phyloP scores from a whole-genome alignment of 1,284 basidiomycete genomes.

The Trichosporon sp. region DNA sequence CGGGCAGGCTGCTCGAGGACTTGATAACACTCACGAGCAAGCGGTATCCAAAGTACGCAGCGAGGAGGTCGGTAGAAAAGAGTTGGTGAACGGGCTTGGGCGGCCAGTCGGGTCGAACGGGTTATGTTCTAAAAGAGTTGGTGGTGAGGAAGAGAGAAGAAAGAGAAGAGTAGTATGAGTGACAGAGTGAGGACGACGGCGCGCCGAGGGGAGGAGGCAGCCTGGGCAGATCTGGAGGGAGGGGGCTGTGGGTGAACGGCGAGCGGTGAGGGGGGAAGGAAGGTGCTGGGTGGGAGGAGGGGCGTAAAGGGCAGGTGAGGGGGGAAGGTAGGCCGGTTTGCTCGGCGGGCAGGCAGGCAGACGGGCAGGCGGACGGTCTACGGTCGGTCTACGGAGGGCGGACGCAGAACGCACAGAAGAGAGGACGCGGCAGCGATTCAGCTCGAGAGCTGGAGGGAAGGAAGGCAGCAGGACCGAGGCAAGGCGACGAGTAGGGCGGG shows the following conservation, averaged over 20 bases:
- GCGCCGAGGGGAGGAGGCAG: neutral
- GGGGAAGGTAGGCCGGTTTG: too few species aligned
- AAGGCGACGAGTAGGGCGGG: neutral
- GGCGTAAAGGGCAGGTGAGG: slow-evolving; percentile 1
- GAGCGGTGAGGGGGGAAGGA: neutral
- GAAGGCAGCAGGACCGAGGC: too few species aligned
- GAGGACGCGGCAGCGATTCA: too few species aligned
- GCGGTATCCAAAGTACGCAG: slow-evolving; percentile 45
- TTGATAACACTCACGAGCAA: slow-evolving; percentile 34
- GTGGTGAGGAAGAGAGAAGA: slow-evolving; percentile 2
- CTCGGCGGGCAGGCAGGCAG: too few species aligned
- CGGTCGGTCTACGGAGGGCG: too few species aligned
- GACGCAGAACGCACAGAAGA: too few species aligned
- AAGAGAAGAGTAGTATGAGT: neutral
- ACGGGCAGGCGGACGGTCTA: too few species aligned
- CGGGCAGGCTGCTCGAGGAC: neutral
- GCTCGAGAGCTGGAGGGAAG: too few species aligned
- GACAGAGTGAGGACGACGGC: neutral
- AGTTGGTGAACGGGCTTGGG: neutral
- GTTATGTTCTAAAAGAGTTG: neutral
- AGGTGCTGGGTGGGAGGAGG: slow-evolving; percentile 4
- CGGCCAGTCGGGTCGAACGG: neutral
- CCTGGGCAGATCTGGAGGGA: too few species aligned
- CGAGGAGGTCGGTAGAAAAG: slow-evolving; percentile 22
- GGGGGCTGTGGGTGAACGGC: neutral